A percentile compares a stretch with the other conserved stretches of the same genome.
phyloP scores from a whole-genome alignment of 192 early-diverging fungal species.

The Podochytrium sp. region DNA sequence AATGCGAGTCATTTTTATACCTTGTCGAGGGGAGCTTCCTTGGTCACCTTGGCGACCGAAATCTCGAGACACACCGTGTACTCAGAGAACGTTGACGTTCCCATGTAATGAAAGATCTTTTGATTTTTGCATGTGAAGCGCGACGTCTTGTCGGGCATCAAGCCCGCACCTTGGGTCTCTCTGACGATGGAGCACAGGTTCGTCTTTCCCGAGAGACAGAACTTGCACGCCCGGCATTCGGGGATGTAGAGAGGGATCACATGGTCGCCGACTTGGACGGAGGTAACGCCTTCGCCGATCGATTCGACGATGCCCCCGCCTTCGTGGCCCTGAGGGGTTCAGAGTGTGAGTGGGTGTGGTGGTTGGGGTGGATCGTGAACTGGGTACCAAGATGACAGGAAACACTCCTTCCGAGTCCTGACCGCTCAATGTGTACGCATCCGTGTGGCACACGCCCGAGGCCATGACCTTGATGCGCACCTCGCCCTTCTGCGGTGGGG shows the following conservation, averaged over 20 bases:
- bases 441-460: constrained; percentile 91
- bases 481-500: constrained; percentile 83
- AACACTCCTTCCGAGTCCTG: constrained; percentile 76
- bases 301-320: constrained; percentile 94
- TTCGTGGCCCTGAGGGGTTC: too few species aligned
- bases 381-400: constrained; percentile 91
- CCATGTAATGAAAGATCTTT: constrained; percentile 93
- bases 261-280: constrained; percentile 88
- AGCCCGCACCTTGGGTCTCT: constrained; percentile 81
- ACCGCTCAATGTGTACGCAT: constrained; percentile 93
- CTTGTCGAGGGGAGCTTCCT: constrained; percentile 78
- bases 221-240: constrained; percentile 94
- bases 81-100: constrained; percentile 87
- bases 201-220: constrained; percentile 96
- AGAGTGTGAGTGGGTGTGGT: too few species aligned
- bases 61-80: constrained; percentile 90
- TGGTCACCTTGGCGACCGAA: constrained; percentile 85
- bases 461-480: constrained; percentile 90
- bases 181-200: constrained; percentile 93
- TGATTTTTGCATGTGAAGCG: constrained; percentile 92
- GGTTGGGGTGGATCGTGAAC: too few species aligned
- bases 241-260: constrained; percentile 85
- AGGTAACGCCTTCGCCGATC: constrained; percentile 91
- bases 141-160: constrained; percentile 93
- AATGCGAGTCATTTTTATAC: neutral